A percentile compares a stretch with the other conserved stretches of the same genome.
phyloP scores from a whole-genome alignment of 352 stramenopile genomes.

The Phytophthora aleatoria region DNA sequence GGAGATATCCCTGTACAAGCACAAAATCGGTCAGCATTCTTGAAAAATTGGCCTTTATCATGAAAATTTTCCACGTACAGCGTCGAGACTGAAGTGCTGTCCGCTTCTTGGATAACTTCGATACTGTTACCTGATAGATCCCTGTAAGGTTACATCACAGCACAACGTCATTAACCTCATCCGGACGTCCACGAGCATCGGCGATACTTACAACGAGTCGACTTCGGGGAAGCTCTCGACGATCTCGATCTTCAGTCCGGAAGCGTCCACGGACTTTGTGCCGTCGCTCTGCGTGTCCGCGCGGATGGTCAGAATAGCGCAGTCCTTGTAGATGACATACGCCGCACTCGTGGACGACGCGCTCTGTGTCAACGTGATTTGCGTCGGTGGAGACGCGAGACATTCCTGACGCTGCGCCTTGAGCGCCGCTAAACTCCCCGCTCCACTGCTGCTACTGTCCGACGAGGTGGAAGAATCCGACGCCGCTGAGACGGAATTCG shows the following conservation, averaged over 20 bases:
- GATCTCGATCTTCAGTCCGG: conserved; percentile 25
- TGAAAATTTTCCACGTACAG: conserved; percentile 16
- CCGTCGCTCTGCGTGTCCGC: conserved; percentile 30
- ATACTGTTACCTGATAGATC: conserved; percentile 37
- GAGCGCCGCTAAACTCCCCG: conserved; percentile 25
- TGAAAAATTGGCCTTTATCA: not conserved
- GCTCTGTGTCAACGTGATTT: conserved; percentile 35
- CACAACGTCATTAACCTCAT: conserved; percentile 5
- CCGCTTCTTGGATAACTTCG: conserved; percentile 11
- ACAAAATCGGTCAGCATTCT: conserved; percentile 3
- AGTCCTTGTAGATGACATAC: conserved; percentile 41
- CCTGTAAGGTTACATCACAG: conserved; percentile 8
- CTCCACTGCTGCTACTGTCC: conserved; percentile 12
- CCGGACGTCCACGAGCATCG: not conserved
- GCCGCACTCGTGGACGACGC: conserved; percentile 23
- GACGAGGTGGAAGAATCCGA: conserved; percentile 1
- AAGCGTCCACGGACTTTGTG: conserved; percentile 37
- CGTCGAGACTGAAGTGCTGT: conserved; percentile 15
- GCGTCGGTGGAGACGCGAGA: conserved; percentile 26
- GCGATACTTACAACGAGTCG: conserved; percentile 27
- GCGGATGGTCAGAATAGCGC: conserved; percentile 33
- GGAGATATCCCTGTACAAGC: conserved; percentile 30
- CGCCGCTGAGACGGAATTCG: not conserved
- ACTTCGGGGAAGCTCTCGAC: conserved; percentile 37
- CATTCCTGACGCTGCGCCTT: conserved; percentile 33